phyloP scores from a whole-genome alignment of 2,329 filamentous ascomycete genomes.

The Colletotrichum sp. region DNA sequence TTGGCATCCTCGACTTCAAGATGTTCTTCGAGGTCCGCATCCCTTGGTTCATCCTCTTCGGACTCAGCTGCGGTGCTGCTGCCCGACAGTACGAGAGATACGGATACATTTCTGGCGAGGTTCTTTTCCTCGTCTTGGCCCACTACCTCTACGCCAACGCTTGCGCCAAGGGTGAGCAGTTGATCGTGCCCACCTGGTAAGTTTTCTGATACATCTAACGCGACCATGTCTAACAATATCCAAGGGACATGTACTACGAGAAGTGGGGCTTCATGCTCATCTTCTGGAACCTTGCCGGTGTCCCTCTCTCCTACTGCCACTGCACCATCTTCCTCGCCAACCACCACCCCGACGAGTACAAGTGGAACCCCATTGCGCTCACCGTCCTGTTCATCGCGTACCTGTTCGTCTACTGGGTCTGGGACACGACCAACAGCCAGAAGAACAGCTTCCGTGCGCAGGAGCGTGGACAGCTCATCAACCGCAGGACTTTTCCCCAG shows the following conservation, averaged over 20 bases:
- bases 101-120: constrained; percentile 86
- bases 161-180: constrained; percentile 89
- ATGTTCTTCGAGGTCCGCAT: constrained; percentile 96
- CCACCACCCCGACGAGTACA: constrained; percentile 78
- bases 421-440: constrained; percentile 91
- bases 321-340: constrained; percentile 90
- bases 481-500: constrained; percentile 85
- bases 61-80: constrained; percentile 77
- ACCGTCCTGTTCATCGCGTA: constrained; percentile 72
- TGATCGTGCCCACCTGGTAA: constrained; percentile 82
- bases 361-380: constrained; percentile 74
- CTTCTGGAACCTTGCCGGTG: constrained; percentile 95
- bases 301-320: constrained; percentile 91
- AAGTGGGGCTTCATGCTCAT: constrained; percentile 98
- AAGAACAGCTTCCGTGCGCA: constrained; percentile 90
- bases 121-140: constrained; percentile 83
- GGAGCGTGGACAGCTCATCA: constrained; percentile 73
- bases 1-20: constrained; percentile 85
- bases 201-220: background rate
- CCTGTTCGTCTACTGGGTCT: constrained; percentile 86
- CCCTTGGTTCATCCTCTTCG: constrained; percentile 89
- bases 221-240: background rate
- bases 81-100: constrained; percentile 84
- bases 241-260: constrained; percentile 92
- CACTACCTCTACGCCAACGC: constrained; percentile 93